These are phyloP conservation scores for Serendipita sp. DNA, from an alignment of 768 basidiomycete genomes.

Conservation along the genomic window DNA sequence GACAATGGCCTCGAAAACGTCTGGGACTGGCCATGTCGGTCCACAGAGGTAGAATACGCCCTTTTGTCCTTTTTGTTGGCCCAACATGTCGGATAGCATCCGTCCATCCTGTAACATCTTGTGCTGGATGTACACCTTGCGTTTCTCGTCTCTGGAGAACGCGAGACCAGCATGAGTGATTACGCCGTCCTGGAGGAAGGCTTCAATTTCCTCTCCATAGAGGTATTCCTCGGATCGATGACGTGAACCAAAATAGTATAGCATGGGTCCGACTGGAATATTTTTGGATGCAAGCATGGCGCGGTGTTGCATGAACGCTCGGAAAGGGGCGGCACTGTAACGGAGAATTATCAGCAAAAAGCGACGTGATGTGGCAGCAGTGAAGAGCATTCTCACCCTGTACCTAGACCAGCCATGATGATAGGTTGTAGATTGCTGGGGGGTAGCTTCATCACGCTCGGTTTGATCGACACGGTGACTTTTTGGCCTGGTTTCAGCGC, in stretches of 20 bases:
- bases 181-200: slow-evolving; percentile 68
- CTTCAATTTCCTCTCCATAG: slow-evolving; percentile 92
- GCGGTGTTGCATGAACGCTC: slow-evolving; percentile 94
- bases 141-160: slow-evolving; percentile 84
- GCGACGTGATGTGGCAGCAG: not conserved
- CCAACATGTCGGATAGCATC: slow-evolving; percentile 54
- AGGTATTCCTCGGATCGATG: slow-evolving; percentile 92
- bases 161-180: slow-evolving; percentile 87
- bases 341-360: not conserved
- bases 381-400: slow-evolving; percentile 32
- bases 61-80: slow-evolving; percentile 25
- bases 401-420: slow-evolving; percentile 97
- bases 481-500: slow-evolving; percentile 71
- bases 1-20: slow-evolving; percentile 86
- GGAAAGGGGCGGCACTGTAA: slow-evolving; percentile 76
- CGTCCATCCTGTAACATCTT: slow-evolving; percentile 88
- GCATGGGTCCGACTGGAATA: slow-evolving; percentile 71
- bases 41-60: slow-evolving; percentile 95
- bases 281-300: slow-evolving; percentile 65
- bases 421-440: slow-evolving; percentile 71
- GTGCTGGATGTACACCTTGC: slow-evolving; percentile 97
- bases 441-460: slow-evolving; percentile 99
- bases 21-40: slow-evolving; percentile 99
- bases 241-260: slow-evolving; percentile 98
- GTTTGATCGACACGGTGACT: slow-evolving; percentile 94